Evolutionary conservation across 2,329 filamentous ascomycete species (phyloP), one percentile per base, ranked within the genome.

Genomic region (Sporothrix schenckii): DNA sequence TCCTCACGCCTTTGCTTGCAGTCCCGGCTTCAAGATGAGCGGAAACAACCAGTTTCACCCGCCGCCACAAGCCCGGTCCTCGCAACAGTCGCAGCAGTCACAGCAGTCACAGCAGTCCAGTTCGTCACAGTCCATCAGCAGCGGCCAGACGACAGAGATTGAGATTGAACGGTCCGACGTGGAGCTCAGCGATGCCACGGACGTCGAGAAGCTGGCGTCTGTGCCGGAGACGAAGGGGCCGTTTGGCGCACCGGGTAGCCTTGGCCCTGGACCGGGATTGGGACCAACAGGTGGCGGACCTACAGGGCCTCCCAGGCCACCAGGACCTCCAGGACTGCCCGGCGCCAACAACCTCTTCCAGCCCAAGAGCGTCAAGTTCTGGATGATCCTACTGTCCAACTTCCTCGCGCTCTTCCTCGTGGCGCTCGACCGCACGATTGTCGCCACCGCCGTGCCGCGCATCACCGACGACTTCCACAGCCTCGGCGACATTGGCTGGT

Each of bases 311-410:
- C 58, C 41, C 70, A n/a, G n/a, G n/a, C n/a, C n/a, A n/a, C n/a
- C n/a, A n/a, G 66, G 27, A 19, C 52, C 52, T 16, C 21, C 10
- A 6, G 52, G 52, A 2, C 24, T 24, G 11, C 10, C 7, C 50
- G 50, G 52, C 21, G 60, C 70, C 6, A 63, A 82, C 50, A 77
- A 80, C 41, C 82, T 85, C 69, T 87, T 83, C 78, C 78, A 84
- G 71, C 86, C 85, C 14, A 84, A 81, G 76, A 86, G 81, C 10
- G 68, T 85, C 72, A 83, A 82, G 74, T 87, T 88, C 75, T 87
- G 86, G 86, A 80, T 86, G 72, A 81, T 86, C 60, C 80, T 88
- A 10, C 50, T 84, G 41, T 86, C 84, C 72, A 83, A 86, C 52
- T 80, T 79, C 70, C 73, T 79, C 21, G 77, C 76, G 70, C 76